Conservation (phyloP, 2,329 filamentous ascomycete species). For the Sporothrix euskadiensis region DNA sequence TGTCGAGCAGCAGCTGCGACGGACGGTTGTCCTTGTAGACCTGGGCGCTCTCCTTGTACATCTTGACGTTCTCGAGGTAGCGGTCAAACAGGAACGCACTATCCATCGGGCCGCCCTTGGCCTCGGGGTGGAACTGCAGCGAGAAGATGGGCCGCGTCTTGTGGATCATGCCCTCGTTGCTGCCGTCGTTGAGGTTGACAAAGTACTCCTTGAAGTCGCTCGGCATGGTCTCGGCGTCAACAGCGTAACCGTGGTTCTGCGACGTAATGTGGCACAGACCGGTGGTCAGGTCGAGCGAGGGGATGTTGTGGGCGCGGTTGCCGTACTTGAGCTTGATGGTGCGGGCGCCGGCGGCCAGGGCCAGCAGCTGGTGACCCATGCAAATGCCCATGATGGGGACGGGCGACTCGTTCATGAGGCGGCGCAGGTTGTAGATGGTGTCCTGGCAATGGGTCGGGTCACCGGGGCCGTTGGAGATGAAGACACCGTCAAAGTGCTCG, state of each 20-base stretch:
- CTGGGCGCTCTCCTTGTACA: constrained; percentile 82
- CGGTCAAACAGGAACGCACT: constrained; percentile 95
- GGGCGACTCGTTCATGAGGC: constrained; percentile 87
- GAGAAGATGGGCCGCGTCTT: constrained; percentile 95
- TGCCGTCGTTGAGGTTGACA: constrained; percentile 95
- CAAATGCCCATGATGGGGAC: constrained; percentile 98
- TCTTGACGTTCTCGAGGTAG: constrained; percentile 85
- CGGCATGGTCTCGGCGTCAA: constrained; percentile 80
- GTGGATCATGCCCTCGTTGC: constrained; percentile 98
- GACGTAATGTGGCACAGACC: constrained; percentile 98
- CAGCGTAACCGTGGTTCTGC: constrained; percentile 97
- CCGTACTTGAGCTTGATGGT: constrained; percentile 99
- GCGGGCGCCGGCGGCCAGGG: constrained; percentile 80
- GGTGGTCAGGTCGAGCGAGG: constrained; percentile 87
- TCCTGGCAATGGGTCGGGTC: constrained; percentile 96
- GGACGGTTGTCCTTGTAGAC: constrained; percentile 85
- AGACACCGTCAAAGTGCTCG: constrained; percentile 96
- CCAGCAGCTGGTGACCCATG: constrained; percentile 93
- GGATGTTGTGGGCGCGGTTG: constrained; percentile 98
- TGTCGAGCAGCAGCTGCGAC: constrained; percentile 82
- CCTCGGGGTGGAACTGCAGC: constrained; percentile 98
- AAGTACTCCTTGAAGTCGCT: constrained; percentile 97
- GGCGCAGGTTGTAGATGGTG: constrained; percentile 87
- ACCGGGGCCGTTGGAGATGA: constrained; percentile 98
- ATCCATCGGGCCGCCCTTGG: constrained; percentile 95